Evolutionary conservation across 1,284 basidiomycete genomes (phyloP), one percentile per base, ranked within the genome.

Genomic region (Fomitopsis pinicola): DNA sequence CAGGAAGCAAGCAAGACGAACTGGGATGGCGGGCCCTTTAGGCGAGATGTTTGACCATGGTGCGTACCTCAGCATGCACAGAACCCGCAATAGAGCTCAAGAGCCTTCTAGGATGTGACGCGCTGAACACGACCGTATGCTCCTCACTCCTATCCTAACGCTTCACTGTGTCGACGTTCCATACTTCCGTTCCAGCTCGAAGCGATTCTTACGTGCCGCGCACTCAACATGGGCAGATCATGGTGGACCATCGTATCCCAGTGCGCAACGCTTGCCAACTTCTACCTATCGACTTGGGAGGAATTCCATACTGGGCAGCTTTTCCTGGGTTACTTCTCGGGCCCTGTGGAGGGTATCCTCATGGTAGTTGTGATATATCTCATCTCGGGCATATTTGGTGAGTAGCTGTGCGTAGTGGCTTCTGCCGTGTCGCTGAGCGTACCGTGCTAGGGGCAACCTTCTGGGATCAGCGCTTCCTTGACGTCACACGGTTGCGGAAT

Each of bases 1-100:
- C 65, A 96, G 95, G 12, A 97, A 97, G 76, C 97, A 99, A 77
- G 97, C 97, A 14, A 81, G 97, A 58, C 78, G 96, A 59, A 97
- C 95, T 0, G 94, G 94, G 3, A 98, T 98, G 92, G 91, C 95
- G 22, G 94, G 96, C 3, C 97, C 97, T 3, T 78, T 98, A 19
- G 97, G 97, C 19, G 94, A 98, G 74, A 88, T 97, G 83, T 98
- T 98, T 72, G 97, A 99, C 75, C 97, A 99, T 75, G 97, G 95
- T 82, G 66, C 55, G 82, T 9, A 14, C n/a, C n/a, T 70, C 30
- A 28, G 14, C 15, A 9, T 46, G 26, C 44, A n/a, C 9, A 10
- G 26, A 36, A 4, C 44, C 1, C 2, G 22, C 22, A 48, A 22
- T 40, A 28, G 46, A 63, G 30, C 46, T 42, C 42, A 42, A 44